phyloP scores from a whole-genome alignment of 225 moss, liverwort and hornwort genomes.

The Anthoceros angustus region DNA sequence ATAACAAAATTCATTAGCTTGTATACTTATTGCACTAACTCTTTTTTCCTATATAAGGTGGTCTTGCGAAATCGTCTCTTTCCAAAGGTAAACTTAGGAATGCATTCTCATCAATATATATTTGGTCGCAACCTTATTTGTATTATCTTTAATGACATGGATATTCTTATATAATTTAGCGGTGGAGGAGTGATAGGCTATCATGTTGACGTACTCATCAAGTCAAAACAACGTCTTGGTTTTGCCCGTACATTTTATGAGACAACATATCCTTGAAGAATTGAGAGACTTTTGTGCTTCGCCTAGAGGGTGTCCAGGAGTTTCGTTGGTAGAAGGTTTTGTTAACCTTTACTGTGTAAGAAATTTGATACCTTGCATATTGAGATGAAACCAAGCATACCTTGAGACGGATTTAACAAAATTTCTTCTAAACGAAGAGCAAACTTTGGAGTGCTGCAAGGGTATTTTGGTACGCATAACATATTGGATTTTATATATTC shows the following conservation, averaged over 20 bases:
- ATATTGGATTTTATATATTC: neutral
- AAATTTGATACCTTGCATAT: constrained; percentile 3
- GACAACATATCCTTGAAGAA: constrained; percentile 4
- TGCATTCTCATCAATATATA: no score
- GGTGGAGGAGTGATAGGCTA: neutral
- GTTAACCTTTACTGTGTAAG: constrained; percentile 2
- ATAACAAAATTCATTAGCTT: no score
- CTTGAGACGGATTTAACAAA: constrained; percentile 7
- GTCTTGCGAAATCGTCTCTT: no score
- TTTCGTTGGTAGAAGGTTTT: constrained; percentile 1
- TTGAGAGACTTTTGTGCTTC: constrained; percentile 6
- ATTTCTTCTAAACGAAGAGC: constrained; percentile 1
- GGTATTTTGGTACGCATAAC: neutral
- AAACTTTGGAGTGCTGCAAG: neutral
- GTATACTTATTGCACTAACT: no score
- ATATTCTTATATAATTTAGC: no score
- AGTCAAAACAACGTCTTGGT: neutral
- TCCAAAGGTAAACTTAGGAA: no score
- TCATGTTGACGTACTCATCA: constrained; percentile 9
- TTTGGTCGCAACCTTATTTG: no score
- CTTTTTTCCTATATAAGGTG: no score
- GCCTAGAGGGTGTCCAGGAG: constrained; percentile 11
- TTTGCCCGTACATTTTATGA: constrained; percentile 4
- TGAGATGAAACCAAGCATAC: constrained; percentile 3
- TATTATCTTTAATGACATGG: no score